These are phyloP conservation scores for Penicillium nordicum DNA, from an alignment of 2,329 filamentous ascomycete species.

Conservation along the genomic window DNA sequence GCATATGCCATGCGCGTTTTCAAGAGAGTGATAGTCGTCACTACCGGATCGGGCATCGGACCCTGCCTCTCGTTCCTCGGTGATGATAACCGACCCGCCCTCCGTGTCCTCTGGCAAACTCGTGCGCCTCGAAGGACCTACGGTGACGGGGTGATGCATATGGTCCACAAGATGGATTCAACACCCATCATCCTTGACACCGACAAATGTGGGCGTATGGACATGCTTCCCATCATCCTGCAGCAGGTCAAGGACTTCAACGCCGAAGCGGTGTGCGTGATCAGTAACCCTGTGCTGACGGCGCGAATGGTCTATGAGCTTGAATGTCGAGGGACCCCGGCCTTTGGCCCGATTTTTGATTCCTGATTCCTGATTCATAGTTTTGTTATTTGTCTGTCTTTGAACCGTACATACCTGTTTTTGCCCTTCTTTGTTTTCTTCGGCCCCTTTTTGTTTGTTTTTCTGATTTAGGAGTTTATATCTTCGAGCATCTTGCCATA, in stretches of 20 bases:
- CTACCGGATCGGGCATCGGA: conserved; percentile 70
- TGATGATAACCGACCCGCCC: conserved; percentile 39
- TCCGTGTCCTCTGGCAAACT: conserved; percentile 67
- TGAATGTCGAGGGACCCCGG: conserved; percentile 62
- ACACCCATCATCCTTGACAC: conserved; percentile 68
- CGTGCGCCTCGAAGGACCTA: conserved; percentile 61
- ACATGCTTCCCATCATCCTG: conserved; percentile 58
- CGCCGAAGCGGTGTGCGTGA: conserved; percentile 68
- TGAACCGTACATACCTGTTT: neutral
- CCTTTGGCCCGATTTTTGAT: conserved; percentile 74
- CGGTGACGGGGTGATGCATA: conserved; percentile 54
- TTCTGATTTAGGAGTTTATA: neutral
- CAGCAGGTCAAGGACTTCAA: conserved; percentile 46
- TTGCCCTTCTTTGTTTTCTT: neutral
- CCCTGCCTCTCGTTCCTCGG: conserved; percentile 63
- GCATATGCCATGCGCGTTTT: conserved; percentile 66
- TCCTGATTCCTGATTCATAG: conserved; percentile 39
- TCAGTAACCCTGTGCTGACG: conserved; percentile 67
- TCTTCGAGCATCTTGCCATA: neutral
- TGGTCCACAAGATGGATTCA: conserved; percentile 57
- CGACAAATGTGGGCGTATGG: conserved; percentile 54
- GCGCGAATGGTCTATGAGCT: conserved; percentile 66
- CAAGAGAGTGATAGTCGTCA: conserved; percentile 62
- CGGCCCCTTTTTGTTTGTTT: neutral
- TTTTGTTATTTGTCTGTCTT: conserved; percentile 2